Percentiles rank a stretch among this genome's conserved stretches.
These are phyloP conservation scores for Jaltomata sinuosa DNA, from an alignment of 257 asterid species.

Conservation along the genomic window DNA sequence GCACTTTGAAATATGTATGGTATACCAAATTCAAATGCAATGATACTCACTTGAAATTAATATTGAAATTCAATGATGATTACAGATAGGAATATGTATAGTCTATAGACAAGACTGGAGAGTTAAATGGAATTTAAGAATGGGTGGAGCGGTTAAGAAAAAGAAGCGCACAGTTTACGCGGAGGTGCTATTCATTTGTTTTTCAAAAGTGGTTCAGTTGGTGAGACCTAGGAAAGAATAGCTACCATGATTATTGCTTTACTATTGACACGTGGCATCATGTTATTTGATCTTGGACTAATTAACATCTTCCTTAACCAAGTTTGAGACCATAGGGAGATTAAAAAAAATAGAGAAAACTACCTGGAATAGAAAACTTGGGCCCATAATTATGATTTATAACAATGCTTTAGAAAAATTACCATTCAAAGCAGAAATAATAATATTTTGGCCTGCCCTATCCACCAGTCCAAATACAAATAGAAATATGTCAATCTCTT, in stretches of 20 bases:
- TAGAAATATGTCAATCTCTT: too few relatives aligned
- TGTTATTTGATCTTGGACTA: background rate
- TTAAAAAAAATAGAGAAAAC: too few relatives aligned
- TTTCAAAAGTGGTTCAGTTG: slow-evolving; percentile 26
- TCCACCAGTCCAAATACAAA: too few relatives aligned
- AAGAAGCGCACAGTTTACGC: slow-evolving; percentile 30
- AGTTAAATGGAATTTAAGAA: background rate
- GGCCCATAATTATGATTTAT: too few relatives aligned
- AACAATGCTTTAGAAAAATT: too few relatives aligned
- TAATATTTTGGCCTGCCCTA: too few relatives aligned
- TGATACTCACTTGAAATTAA: too few relatives aligned
- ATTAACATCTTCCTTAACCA: background rate
- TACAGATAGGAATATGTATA: background rate
- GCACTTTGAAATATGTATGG: background rate
- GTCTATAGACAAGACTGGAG: background rate
- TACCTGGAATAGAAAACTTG: too few relatives aligned
- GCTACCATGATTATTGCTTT: too few relatives aligned
- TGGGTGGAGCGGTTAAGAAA: slow-evolving; percentile 60
- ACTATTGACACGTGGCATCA: background rate
- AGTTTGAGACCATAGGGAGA: too few relatives aligned
- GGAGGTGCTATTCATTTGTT: background rate
- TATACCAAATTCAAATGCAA: too few relatives aligned
- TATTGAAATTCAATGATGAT: background rate
- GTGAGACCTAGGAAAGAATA: background rate
- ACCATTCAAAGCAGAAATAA: too few relatives aligned